Evolutionary conservation across 169 alveolate genomes (phyloP), one percentile per base, ranked within the genome.

Genomic region (Plasmodium malariae): DNA sequence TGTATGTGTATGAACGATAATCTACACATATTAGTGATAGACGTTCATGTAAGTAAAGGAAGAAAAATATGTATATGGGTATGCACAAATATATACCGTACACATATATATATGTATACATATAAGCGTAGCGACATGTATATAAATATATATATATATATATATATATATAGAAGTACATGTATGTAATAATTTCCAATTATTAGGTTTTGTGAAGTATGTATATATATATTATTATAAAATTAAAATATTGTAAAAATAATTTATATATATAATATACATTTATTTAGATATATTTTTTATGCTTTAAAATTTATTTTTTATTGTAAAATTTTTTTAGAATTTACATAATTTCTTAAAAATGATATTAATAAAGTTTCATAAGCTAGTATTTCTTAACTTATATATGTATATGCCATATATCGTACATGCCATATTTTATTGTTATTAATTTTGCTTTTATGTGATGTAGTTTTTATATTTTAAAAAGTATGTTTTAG

Each of bases 381-480:
- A 32, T 7, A 43, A 73, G 28, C 72, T 49, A 48, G 48, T 55
- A 21, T 55, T 63, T 49, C 49, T 69, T 63, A 17, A 71, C n/a
- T 37, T 62, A 60, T 76, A 21, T 74, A 40, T 74, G 36, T 78
- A 34, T 74, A 54, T 51, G 60, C 14, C n/a, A 24, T 36, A 26
- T 51, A 24, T 51, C 12, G 26, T 45, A 21, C n/a, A 11, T 68
- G 63, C 63, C 65, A 30, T 63, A 74, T 74, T 74, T 74, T 74
- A 57, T 74, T 74, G 86, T 74, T 74, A 57, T 74, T 74, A 59
- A 59, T 74, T 74, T 74, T 74, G 73, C 88, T 36, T 74, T 57
- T 57, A 55, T 57, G 57, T 74, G 55, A 57, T 74, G 88, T 59
- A 74, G 57, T 30, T 57, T 74, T 62, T 24, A 34, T 74, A 74